A percentile compares a stretch with the other conserved stretches of the same genome.
phyloP scores from a whole-genome alignment of 306 rosid genomes.

The Casuarina glauca region DNA sequence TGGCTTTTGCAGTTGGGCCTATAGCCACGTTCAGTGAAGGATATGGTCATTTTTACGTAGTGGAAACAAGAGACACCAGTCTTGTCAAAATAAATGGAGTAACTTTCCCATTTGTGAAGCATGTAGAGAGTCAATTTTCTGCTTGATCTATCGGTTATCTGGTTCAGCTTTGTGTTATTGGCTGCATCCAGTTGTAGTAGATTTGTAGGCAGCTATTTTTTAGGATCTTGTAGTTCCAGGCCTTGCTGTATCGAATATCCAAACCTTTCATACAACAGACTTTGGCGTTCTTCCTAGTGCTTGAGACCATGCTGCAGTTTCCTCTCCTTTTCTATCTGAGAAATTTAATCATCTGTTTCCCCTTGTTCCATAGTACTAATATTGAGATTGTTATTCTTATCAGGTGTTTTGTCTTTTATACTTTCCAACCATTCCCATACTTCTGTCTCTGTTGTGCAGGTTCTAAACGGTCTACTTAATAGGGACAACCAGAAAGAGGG shows the following conservation, averaged over 20 bases:
- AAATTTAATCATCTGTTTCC: background rate
- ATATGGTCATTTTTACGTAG: background rate
- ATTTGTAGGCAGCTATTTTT: background rate
- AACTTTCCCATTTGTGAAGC: background rate
- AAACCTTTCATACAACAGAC: background rate
- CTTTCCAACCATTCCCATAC: background rate
- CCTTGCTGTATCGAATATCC: background rate
- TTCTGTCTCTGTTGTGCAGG: conserved; percentile 48
- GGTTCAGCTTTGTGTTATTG: background rate
- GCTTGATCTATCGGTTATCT: background rate
- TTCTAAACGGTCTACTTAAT: conserved; percentile 88
- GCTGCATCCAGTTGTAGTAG: background rate
- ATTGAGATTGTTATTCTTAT: background rate
- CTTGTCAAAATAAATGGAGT: background rate
- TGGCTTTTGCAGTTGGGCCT: background rate
- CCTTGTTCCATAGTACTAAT: background rate
- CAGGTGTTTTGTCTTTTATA: conserved; percentile 1
- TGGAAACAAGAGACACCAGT: background rate
- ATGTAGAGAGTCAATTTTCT: background rate
- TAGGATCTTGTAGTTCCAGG: background rate
- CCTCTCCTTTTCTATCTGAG: background rate
- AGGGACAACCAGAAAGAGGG: conserved; percentile 99
- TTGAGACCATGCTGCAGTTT: background rate
- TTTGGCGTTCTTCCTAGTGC: background rate
- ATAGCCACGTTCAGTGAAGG: background rate